phyloP scores from a whole-genome alignment of 2,329 filamentous ascomycete genomes.

The Venturia carpophila region DNA sequence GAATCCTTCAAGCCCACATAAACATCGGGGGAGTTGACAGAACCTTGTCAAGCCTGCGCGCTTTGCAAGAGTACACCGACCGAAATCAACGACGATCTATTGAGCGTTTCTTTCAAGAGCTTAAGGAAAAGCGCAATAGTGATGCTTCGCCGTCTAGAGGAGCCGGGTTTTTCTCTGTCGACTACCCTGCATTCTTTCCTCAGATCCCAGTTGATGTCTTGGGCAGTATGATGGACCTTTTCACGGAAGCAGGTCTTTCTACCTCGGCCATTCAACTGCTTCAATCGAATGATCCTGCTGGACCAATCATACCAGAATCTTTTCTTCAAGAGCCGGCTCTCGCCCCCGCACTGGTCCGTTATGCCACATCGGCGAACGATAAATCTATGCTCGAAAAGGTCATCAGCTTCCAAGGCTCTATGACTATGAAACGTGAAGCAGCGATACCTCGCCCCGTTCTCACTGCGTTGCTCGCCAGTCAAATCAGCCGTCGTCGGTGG shows the following conservation, averaged over 20 bases:
- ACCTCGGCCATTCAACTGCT: conserved; percentile 48
- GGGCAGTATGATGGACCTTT: conserved; percentile 44
- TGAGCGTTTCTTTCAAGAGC: conserved; percentile 34
- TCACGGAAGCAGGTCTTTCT: conserved; percentile 39
- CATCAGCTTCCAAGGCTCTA: conserved; percentile 19
- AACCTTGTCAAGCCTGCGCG: conserved; percentile 32
- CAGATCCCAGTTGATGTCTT: conserved; percentile 42
- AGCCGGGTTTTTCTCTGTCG: conserved; percentile 25
- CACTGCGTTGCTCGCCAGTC: conserved; percentile 36
- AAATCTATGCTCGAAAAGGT: conserved; percentile 27
- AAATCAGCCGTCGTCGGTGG: conserved; percentile 37
- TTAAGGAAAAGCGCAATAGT: conserved; percentile 22
- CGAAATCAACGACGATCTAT: conserved; percentile 37
- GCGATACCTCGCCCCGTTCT: conserved; percentile 25
- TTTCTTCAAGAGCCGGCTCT: conserved; percentile 42
- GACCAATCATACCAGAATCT: conserved; percentile 41
- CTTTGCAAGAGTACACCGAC: conserved; percentile 37
- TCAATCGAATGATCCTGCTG: conserved; percentile 45
- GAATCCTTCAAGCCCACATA: conserved; percentile 35
- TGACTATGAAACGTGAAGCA: not conserved
- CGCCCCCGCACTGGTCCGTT: conserved; percentile 46
- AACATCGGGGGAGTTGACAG: conserved; percentile 32
- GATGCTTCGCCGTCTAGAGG: not conserved
- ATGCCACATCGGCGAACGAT: conserved; percentile 45
- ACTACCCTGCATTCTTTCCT: conserved; percentile 39